Percentiles rank a stretch among this genome's conserved stretches.
Conservation (phyloP, 2,329 filamentous ascomycete genomes). For the Xylariaceae sp. region DNA sequence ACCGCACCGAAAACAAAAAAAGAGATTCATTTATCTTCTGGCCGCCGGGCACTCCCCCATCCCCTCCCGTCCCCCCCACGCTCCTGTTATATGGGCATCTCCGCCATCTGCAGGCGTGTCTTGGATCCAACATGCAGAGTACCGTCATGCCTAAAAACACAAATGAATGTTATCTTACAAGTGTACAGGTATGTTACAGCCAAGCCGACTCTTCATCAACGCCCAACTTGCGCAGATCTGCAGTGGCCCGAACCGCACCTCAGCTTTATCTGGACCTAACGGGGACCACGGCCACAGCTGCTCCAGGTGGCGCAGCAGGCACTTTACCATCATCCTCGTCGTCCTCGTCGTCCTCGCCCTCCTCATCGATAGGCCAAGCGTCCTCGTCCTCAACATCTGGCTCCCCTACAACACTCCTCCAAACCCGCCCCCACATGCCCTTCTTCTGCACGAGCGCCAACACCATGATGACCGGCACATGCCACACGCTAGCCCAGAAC, state of each 20-base stretch:
- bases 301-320: background rate
- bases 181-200: conserved; percentile 21
- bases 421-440: conserved; percentile 85
- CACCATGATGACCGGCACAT: conserved; percentile 86
- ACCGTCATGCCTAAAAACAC: background rate
- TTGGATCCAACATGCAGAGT: background rate
- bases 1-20: background rate
- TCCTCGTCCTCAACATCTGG: conserved; percentile 63
- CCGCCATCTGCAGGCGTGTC: background rate
- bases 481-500: conserved; percentile 99
- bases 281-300: background rate
- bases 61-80: no score
- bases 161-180: conserved; percentile 6
- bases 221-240: conserved; percentile 4
- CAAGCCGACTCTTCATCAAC: background rate
- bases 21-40: conserved; percentile 12
- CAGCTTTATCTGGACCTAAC: conserved; percentile 14
- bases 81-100: no score
- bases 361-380: conserved; percentile 36
- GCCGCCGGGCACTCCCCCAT: no score
- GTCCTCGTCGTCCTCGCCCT: conserved; percentile 9
- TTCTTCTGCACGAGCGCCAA: conserved; percentile 92
- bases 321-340: background rate
- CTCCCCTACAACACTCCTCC: conserved; percentile 66
- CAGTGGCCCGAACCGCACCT: conserved; percentile 1